Evolutionary conservation across 2,329 filamentous ascomycete species (phyloP).

Genomic region (Boeremia lycopersici): DNA sequence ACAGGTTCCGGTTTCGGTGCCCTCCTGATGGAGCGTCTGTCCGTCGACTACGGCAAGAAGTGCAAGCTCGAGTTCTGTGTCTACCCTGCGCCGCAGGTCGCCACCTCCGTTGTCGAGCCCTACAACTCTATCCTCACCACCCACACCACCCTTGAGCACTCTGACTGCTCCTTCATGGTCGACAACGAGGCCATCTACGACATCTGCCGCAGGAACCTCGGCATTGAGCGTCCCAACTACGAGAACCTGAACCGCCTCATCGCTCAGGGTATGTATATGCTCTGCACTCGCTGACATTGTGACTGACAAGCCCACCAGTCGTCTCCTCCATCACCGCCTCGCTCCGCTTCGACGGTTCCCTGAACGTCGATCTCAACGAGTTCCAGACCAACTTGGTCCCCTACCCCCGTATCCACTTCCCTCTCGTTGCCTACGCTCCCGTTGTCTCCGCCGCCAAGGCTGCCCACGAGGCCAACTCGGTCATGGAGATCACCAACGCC

Average conservation of each 20-base stretch:
- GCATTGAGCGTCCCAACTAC: conserved; percentile 95
- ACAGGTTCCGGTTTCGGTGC: conserved; percentile 98
- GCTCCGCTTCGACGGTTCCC: conserved; percentile 96
- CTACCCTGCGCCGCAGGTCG: conserved; percentile 96
- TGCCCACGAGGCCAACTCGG: conserved; percentile 96
- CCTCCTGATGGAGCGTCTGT: conserved; percentile 97
- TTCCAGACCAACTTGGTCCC: conserved; percentile 99
- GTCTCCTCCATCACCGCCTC: conserved; percentile 98
- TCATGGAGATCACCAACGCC: conserved; percentile 97
- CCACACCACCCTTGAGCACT: conserved; percentile 98
- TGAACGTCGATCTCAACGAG: conserved; percentile 99
- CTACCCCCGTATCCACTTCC: conserved; percentile 99
- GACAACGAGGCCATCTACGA: conserved; percentile 99
- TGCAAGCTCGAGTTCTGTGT: conserved; percentile 99
- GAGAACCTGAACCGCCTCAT: conserved; percentile 99
- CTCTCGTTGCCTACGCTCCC: conserved; percentile 92
- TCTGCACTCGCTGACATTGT: conserved; percentile 25
- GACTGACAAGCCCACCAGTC: conserved; percentile 59
- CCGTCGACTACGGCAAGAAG: conserved; percentile 99
- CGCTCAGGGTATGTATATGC: conserved; percentile 75
- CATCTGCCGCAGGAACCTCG: conserved; percentile 97
- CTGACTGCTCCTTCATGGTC: conserved; percentile 99
- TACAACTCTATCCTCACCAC: conserved; percentile 99
- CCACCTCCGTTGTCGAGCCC: conserved; percentile 96
- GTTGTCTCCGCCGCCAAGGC: conserved; percentile 95